Evolutionary conservation across 768 basidiomycete species (phyloP).

Genomic region (Suillus paluster): DNA sequence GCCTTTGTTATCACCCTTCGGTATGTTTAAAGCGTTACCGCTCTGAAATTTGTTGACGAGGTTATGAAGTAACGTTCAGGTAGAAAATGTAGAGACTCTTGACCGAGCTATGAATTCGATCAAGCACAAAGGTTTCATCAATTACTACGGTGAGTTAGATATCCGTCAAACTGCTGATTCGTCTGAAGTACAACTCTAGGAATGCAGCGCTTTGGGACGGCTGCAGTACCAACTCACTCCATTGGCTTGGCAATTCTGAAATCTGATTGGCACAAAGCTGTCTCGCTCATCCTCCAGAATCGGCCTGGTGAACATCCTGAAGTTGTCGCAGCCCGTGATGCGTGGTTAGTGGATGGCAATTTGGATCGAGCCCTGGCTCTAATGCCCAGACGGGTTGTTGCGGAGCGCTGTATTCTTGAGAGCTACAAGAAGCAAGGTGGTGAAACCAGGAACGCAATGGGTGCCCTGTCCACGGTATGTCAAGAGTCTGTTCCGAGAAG

Average conservation of each 20-base stretch:
- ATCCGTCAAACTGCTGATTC: slow-evolving; percentile 11
- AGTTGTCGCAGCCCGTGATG: slow-evolving; percentile 79
- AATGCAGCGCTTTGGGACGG: slow-evolving; percentile 99
- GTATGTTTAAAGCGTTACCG: slow-evolving; percentile 44
- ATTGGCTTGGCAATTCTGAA: slow-evolving; percentile 90
- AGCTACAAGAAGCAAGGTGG: slow-evolving; percentile 83
- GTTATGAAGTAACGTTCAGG: slow-evolving; percentile 69
- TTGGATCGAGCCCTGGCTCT: slow-evolving; percentile 79
- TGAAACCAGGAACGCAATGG: slow-evolving; percentile 83
- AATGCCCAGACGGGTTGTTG: slow-evolving; percentile 91
- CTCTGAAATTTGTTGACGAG: slow-evolving; percentile 33
- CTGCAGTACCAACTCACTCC: slow-evolving; percentile 92
- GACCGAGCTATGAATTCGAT: slow-evolving; percentile 78
- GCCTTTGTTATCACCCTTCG: slow-evolving; percentile 92
- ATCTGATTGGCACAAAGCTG: slow-evolving; percentile 89
- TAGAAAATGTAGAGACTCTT: slow-evolving; percentile 71
- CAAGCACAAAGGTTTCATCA: slow-evolving; percentile 90
- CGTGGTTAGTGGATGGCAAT: slow-evolving; percentile 87
- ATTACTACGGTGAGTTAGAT: slow-evolving; percentile 81
- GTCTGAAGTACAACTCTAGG: slow-evolving; percentile 49
- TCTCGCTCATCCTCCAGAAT: slow-evolving; percentile 78
- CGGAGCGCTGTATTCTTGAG: slow-evolving; percentile 91
- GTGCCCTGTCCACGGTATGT: slow-evolving; percentile 79
- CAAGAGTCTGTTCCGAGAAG: not conserved
- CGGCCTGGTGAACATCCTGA: slow-evolving; percentile 94